A percentile compares a stretch with the other conserved stretches of the same genome.
These are phyloP conservation scores for Lichtheimia corymbifera DNA, from an alignment of 371 early-diverging fungal genomes.

Conservation along the genomic window DNA sequence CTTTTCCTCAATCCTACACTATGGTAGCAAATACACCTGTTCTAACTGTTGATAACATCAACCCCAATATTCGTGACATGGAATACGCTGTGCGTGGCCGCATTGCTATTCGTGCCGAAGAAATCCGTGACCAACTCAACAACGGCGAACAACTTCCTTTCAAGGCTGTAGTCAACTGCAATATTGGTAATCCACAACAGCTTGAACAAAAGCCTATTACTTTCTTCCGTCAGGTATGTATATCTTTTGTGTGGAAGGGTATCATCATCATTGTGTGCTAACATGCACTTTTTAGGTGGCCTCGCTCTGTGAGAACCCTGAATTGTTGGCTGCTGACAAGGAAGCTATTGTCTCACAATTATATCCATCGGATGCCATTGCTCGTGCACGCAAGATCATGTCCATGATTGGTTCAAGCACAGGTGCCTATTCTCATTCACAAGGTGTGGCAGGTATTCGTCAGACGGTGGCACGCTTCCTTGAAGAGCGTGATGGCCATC, in stretches of 20 bases:
- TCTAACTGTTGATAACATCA: constrained; percentile 63
- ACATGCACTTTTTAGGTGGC: constrained; percentile 19
- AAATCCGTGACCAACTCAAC: constrained; percentile 7
- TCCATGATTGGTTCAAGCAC: constrained; percentile 65
- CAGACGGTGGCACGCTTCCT: constrained; percentile 83
- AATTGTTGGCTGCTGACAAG: constrained; percentile 64
- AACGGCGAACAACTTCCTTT: constrained; percentile 38
- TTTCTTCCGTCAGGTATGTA: constrained; percentile 85
- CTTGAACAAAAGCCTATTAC: constrained; percentile 90
- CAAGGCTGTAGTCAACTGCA: constrained; percentile 77
- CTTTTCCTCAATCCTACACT: background rate
- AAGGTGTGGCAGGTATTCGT: constrained; percentile 81
- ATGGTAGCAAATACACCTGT: constrained; percentile 22
- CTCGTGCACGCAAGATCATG: constrained; percentile 72
- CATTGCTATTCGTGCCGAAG: constrained; percentile 93
- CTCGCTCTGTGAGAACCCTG: constrained; percentile 73
- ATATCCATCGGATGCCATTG: constrained; percentile 80
- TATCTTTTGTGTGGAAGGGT: background rate
- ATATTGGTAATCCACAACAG: constrained; percentile 97
- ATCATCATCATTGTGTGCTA: background rate
- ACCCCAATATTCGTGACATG: constrained; percentile 71
- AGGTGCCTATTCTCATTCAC: constrained; percentile 92
- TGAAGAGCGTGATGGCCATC: constrained; percentile 81
- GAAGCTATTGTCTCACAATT: constrained; percentile 53
- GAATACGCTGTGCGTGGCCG: constrained; percentile 98